phyloP scores from a whole-genome alignment of 768 basidiomycete species.

The Pisolithus sp. region DNA sequence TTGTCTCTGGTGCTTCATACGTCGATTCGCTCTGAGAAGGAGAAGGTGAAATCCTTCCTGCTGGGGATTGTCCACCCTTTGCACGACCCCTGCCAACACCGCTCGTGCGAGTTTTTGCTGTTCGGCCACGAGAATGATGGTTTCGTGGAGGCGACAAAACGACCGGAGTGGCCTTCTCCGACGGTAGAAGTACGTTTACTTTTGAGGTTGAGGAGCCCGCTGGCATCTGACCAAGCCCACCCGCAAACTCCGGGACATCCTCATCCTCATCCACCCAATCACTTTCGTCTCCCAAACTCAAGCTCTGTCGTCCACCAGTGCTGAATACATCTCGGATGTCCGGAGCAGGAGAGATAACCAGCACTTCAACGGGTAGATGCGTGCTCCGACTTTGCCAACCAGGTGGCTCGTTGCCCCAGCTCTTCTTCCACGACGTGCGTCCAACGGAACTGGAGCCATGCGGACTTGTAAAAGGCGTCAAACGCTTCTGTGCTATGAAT shows the following conservation, averaged over 20 bases:
- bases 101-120: slow-evolving; percentile 24
- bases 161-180: slow-evolving; percentile 39
- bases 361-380: slow-evolving; percentile 72
- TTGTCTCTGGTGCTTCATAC: slow-evolving; percentile 43
- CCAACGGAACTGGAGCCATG: slow-evolving; percentile 43
- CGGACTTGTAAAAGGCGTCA: slow-evolving; percentile 64
- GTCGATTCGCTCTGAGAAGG: slow-evolving; percentile 39
- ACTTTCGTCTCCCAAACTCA: slow-evolving; percentile 65
- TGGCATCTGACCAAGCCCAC: slow-evolving; percentile 64
- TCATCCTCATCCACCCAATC: slow-evolving; percentile 91
- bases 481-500: slow-evolving; percentile 78
- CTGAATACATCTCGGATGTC: slow-evolving; percentile 76
- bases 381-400: slow-evolving; percentile 67
- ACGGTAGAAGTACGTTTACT: slow-evolving; percentile 15
- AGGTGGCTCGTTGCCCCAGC: slow-evolving; percentile 82
- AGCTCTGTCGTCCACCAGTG: slow-evolving; percentile 40
- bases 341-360: slow-evolving; percentile 53
- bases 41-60: slow-evolving; percentile 53
- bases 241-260: slow-evolving; percentile 62
- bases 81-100: slow-evolving; percentile 30
- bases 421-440: slow-evolving; percentile 82
- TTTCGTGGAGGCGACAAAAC: slow-evolving; percentile 41
- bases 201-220: slow-evolving; percentile 22
- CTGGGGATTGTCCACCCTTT: slow-evolving; percentile 54
- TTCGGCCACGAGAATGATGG: slow-evolving; percentile 34